Percentiles rank a stretch among this genome's conserved stretches.
These are phyloP conservation scores for Aspergillus leporis DNA, from an alignment of 495 filamentous ascomycete genomes.

Conservation along the genomic window DNA sequence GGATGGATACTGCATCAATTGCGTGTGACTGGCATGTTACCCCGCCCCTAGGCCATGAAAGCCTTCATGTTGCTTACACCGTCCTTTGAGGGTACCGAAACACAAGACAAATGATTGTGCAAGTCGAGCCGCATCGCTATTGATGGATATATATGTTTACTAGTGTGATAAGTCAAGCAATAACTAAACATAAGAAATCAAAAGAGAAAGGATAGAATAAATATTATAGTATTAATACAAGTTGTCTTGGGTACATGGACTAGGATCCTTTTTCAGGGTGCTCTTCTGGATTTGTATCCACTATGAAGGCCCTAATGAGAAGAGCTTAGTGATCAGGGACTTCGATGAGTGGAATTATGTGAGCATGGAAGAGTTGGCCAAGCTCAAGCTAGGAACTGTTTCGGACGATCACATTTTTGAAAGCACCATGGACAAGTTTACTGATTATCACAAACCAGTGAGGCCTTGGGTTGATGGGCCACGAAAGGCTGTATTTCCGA, in stretches of 20 bases:
- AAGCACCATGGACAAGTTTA: constrained; percentile 29
- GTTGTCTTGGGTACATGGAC: constrained; percentile 31
- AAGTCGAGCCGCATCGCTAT: too few relatives aligned
- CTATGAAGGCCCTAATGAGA: constrained; percentile 27
- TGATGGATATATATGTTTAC: too few relatives aligned
- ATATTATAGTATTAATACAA: too few relatives aligned
- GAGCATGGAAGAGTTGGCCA: constrained; percentile 18
- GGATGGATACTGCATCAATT: too few relatives aligned
- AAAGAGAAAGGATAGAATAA: too few relatives aligned
- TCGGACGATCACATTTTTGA: constrained; percentile 35
- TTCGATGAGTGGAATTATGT: constrained; percentile 34
- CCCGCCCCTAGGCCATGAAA: too few relatives aligned
- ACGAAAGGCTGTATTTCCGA: constrained; percentile 37
- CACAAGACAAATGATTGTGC: too few relatives aligned
- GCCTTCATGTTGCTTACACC: too few relatives aligned
- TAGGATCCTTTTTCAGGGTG: constrained; percentile 59
- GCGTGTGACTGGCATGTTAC: too few relatives aligned
- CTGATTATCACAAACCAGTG: constrained; percentile 34
- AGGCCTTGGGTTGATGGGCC: constrained; percentile 36
- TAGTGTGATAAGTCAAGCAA: too few relatives aligned
- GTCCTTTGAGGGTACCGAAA: too few relatives aligned
- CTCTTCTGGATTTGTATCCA: constrained; percentile 52
- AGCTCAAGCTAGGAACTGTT: constrained; percentile 27
- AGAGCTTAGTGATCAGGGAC: constrained; percentile 6
- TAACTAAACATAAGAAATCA: too few relatives aligned